Evolutionary conservation across 2,329 filamentous ascomycete genomes (phyloP).

Genomic region (Calonectria leucothoes): DNA sequence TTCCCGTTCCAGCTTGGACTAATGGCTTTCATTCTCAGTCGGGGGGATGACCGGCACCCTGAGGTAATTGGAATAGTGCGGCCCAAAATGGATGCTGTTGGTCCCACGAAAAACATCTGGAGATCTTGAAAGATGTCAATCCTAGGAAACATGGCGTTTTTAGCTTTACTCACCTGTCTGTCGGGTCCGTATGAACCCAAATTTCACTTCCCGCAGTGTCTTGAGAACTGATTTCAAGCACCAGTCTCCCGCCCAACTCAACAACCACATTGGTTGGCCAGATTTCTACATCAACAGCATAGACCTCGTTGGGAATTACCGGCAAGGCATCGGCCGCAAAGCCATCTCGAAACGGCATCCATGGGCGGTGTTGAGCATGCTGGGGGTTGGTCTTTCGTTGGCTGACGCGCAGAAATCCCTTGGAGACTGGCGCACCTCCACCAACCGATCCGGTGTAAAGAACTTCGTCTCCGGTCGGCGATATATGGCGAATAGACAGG

Average conservation of each 20-base stretch:
- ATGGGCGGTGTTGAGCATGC: not conserved
- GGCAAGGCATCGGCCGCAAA: not conserved
- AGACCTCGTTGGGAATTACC: not conserved
- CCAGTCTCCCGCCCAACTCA: not conserved
- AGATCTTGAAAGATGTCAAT: not conserved
- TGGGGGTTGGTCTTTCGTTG: not conserved
- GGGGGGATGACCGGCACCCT: not conserved
- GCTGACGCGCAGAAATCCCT: not conserved
- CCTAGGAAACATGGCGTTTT: not conserved
- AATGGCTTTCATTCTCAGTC: no score
- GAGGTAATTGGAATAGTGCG: not conserved
- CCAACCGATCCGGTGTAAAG: slow-evolving; percentile 7
- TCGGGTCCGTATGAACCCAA: not conserved
- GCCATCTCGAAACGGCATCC: not conserved
- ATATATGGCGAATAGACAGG: slow-evolving; percentile 69
- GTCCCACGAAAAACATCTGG: not conserved
- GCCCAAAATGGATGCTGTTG: not conserved
- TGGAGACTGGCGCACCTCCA: not conserved
- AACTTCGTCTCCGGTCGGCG: slow-evolving; percentile 52
- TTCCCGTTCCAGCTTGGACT: no score
- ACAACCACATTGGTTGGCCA: not conserved
- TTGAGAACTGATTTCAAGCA: not conserved
- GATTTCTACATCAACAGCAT: not conserved
- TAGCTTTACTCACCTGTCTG: not conserved
- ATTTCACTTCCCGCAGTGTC: not conserved